phyloP scores from a whole-genome alignment of 331 rosid genomes.

The Stylosanthes scabra region DNA sequence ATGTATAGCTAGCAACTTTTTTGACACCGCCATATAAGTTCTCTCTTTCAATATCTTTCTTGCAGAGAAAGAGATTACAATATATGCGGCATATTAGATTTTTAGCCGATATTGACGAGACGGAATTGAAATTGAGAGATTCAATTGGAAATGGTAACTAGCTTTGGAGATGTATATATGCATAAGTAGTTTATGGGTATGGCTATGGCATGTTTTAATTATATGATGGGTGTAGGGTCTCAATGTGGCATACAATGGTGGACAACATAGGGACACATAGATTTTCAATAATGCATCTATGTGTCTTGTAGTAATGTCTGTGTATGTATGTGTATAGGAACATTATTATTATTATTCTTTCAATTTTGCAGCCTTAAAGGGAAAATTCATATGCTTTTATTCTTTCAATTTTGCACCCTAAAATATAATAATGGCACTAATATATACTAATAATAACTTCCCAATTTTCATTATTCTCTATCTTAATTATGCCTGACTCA shows the following conservation, averaged over 20 bases:
- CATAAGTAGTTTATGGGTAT: no score
- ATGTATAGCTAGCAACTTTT: no score
- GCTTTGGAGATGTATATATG: constrained; percentile 5
- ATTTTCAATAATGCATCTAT: constrained; percentile 38
- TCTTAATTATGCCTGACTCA: constrained; percentile 11
- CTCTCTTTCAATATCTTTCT: no score
- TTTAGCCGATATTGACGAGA: not conserved
- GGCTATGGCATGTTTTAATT: no score
- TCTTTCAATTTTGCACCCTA: no score
- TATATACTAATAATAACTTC: no score
- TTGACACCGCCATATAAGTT: no score
- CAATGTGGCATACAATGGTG: constrained; percentile 35
- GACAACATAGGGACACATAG: constrained; percentile 30
- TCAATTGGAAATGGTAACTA: constrained; percentile 16
- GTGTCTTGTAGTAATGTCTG: constrained; percentile 42
- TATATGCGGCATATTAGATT: no score
- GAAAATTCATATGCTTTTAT: constrained; percentile 27
- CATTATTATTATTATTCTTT: constrained; percentile 39
- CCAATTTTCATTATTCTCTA: not conserved
- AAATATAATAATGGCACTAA: no score
- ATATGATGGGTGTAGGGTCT: constrained; percentile 44
- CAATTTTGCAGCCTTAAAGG: constrained; percentile 33
- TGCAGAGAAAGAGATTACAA: not conserved
- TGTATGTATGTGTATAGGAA: constrained; percentile 25
- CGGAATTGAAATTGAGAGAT: constrained; percentile 16